Evolutionary conservation across 495 filamentous ascomycete genomes (phyloP).

Genomic region (Annulohypoxylon nitens): DNA sequence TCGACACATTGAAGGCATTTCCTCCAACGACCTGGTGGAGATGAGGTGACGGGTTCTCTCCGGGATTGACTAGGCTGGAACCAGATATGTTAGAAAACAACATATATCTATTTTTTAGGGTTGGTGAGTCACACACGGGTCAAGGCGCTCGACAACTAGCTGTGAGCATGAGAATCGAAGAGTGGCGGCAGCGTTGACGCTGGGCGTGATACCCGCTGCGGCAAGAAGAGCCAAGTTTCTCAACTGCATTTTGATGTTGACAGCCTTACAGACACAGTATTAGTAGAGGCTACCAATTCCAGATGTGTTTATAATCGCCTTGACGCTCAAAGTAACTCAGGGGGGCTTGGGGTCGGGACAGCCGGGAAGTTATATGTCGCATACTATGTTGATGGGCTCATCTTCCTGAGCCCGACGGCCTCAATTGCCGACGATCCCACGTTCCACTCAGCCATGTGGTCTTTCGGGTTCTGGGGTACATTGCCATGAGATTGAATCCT

Average conservation of each 20-base stretch:
- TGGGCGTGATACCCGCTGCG: constrained; percentile 46
- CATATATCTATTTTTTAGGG: neutral
- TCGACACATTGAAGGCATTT: constrained; percentile 54
- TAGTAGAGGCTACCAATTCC: constrained; percentile 12
- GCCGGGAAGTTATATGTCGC: constrained; percentile 43
- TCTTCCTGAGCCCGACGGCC: constrained; percentile 37
- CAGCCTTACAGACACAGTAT: constrained; percentile 23
- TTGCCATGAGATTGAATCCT: constrained; percentile 26
- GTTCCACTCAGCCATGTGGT: constrained; percentile 37
- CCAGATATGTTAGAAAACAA: constrained; percentile 28
- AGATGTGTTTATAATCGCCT: constrained; percentile 23
- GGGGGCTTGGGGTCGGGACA: constrained; percentile 12
- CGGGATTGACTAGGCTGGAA: constrained; percentile 52
- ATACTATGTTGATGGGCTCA: constrained; percentile 23
- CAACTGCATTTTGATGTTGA: constrained; percentile 41
- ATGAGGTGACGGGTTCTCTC: constrained; percentile 49
- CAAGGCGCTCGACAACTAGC: constrained; percentile 61
- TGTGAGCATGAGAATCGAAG: constrained; percentile 62
- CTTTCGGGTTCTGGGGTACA: constrained; percentile 34
- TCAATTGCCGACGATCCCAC: constrained; percentile 50
- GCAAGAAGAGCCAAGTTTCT: constrained; percentile 48
- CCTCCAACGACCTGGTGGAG: constrained; percentile 55
- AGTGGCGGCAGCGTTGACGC: constrained; percentile 52
- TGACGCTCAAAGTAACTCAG: constrained; percentile 14
- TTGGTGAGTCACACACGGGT: constrained; percentile 50